Conservation (phyloP, 2,329 filamentous ascomycete genomes). For the Clonostachys chloroleuca region DNA sequence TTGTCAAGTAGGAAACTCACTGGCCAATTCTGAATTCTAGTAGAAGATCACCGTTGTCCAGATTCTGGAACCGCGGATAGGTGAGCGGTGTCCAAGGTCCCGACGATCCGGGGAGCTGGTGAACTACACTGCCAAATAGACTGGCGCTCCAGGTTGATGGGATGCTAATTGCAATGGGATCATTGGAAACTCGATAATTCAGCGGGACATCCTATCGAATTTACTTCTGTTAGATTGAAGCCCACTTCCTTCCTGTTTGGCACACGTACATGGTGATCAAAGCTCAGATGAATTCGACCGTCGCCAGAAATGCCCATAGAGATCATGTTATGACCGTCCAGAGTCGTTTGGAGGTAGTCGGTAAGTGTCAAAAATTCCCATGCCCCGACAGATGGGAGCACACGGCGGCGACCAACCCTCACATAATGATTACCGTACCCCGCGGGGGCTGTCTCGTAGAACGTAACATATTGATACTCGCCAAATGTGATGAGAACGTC, state of each 20-base stretch:
- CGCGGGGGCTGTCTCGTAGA: conserved; percentile 8
- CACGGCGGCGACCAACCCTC: conserved; percentile 7
- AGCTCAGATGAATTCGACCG: conserved; percentile 10
- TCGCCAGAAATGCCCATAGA: conserved; percentile 11
- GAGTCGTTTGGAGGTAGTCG: conserved; percentile 10
- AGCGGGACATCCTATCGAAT: conserved; percentile 8
- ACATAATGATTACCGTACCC: conserved; percentile 9
- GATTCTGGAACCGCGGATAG: conserved; percentile 9
- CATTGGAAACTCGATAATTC: conserved; percentile 10
- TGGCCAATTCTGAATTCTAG: conserved; percentile 10
- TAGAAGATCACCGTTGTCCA: conserved; percentile 6
- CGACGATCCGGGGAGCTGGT: conserved; percentile 6
- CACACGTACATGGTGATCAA: conserved; percentile 9
- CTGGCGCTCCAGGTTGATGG: conserved; percentile 6
- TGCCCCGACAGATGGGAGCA: not conserved
- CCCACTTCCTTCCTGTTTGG: too few relatives aligned
- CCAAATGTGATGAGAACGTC: conserved; percentile 9
- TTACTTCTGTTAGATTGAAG: too few relatives aligned
- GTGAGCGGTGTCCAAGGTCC: conserved; percentile 10
- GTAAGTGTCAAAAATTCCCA: conserved; percentile 11
- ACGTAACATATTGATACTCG: conserved; percentile 10
- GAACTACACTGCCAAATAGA: conserved; percentile 6
- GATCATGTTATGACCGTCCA: conserved; percentile 12
- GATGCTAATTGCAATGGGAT: conserved; percentile 3
- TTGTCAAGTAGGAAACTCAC: not conserved